These are phyloP conservation scores for Mycena sp. DNA, from an alignment of 1,284 basidiomycete genomes.

Conservation along the genomic window DNA sequence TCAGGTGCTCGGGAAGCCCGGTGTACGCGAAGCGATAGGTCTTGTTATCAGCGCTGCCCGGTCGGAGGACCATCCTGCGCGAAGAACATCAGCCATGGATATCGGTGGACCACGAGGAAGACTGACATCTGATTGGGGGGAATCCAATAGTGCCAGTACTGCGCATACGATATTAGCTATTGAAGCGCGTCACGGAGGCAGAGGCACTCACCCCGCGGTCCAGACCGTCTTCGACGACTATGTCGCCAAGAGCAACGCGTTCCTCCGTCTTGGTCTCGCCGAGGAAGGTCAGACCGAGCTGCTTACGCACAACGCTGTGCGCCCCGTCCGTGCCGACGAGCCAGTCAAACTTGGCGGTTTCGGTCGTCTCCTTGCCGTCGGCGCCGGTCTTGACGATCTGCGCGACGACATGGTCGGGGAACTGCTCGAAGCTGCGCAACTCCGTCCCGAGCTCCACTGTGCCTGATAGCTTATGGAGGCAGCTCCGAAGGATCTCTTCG, in stretches of 20 bases:
- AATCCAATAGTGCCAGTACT: conserved; percentile 3
- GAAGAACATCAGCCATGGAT: neutral
- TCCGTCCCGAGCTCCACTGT: conserved; percentile 51
- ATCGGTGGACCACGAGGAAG: neutral
- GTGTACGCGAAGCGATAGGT: conserved; percentile 1
- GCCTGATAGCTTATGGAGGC: conserved; percentile 43
- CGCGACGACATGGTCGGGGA: conserved; percentile 19
- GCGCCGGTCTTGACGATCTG: conserved; percentile 13
- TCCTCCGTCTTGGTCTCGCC: too few relatives aligned
- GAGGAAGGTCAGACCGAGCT: too few relatives aligned
- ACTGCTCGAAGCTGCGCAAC: conserved; percentile 44
- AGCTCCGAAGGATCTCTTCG: conserved; percentile 46
- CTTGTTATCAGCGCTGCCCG: neutral
- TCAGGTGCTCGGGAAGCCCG: neutral
- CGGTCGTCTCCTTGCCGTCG: conserved; percentile 25
- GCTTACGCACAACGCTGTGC: too few relatives aligned
- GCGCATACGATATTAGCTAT: conserved; percentile 11
- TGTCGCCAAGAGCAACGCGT: conserved; percentile 33
- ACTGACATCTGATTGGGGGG: neutral
- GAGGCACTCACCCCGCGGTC: neutral
- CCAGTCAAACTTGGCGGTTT: conserved; percentile 29
- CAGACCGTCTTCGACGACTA: conserved; percentile 17
- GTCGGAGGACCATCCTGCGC: neutral
- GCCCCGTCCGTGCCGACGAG: too few relatives aligned
- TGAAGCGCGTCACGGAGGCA: neutral